Conservation (phyloP, 306 rosid species). For the Biancaea sappan region DNA sequence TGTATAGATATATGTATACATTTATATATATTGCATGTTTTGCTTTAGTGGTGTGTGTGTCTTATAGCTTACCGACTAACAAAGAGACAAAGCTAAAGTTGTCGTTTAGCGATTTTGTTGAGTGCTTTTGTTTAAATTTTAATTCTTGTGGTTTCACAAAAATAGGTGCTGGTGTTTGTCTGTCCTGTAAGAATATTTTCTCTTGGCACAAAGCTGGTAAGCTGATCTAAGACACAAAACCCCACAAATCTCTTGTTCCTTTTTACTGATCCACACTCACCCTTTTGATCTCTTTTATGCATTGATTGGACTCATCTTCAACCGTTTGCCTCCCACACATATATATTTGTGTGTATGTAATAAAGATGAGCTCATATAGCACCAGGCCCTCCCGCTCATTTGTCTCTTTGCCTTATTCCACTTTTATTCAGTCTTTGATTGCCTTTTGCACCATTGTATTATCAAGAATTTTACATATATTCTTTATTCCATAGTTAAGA, state of each 20-base stretch:
- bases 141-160: slow-evolving; percentile 36
- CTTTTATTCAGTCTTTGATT: slow-evolving; percentile 15
- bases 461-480: no score
- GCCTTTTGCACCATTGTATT: slow-evolving; percentile 15
- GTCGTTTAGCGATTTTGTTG: slow-evolving; percentile 32
- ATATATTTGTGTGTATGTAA: neutral
- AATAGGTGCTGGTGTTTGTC: slow-evolving; percentile 19
- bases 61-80: slow-evolving; percentile 25
- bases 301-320: slow-evolving; percentile 41
- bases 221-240: slow-evolving; percentile 36
- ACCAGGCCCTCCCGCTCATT: slow-evolving; percentile 31
- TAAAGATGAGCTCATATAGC: slow-evolving; percentile 15
- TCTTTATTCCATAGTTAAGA: no score
- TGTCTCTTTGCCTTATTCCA: slow-evolving; percentile 27
- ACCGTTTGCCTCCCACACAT: slow-evolving; percentile 13
- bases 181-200: slow-evolving; percentile 42
- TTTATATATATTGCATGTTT: neutral
- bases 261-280: slow-evolving; percentile 44
- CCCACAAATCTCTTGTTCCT: slow-evolving; percentile 59
- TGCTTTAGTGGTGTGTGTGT: neutral
- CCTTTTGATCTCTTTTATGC: slow-evolving; percentile 26
- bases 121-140: slow-evolving; percentile 15
- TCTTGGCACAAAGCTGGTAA: slow-evolving; percentile 32
- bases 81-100: slow-evolving; percentile 25
- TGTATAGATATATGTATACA: no score